Base-by-base conservation (phyloP, 495 filamentous ascomycete genomes). In the Neurospora pannonica region DNA sequence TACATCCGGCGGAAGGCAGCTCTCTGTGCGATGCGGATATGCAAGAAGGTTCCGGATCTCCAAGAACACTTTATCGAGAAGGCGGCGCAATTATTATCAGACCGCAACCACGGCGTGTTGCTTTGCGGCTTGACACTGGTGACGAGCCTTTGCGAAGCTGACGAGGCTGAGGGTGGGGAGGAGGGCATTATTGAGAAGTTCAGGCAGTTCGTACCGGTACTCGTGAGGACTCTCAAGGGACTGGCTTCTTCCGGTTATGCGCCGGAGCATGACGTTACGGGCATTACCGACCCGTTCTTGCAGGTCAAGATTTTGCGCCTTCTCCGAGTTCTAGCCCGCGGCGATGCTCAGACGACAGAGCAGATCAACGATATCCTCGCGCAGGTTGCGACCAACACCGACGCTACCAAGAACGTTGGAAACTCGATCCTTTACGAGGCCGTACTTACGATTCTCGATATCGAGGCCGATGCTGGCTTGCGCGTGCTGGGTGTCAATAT, bases 11-110 rank as follows among this genome's bases (percentile, higher is more conserved):
- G 96, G 70, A 99, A 99, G 87, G 96, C 97, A 40, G 97, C 96
- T 7, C 88, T 99, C n/a, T 99, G 96, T 82, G 96, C 96, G n/a
- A 99, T 99, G 97, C 89, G 97, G 46, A 97, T 99, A 84, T 97
- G 94, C 84, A 90, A 94, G 76, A 99, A 99, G 82, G 97, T 98
- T 54, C 96, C 96, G 7, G 96, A 99, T 80, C 87, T 99, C 42
- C 94, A 97, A 83, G 96, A 99, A 78, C 94, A 99, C 82, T 99
- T 98, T 79, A 78, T 98, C 36, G 97, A 98, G 74, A 98, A 97
- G 82, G 92, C 94, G 37, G 92, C 96, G 76, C 87, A 91, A 28
- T 86, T 99, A n/a, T 83, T 99, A 13, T 92, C 92, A 34, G 96
- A 99, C 80, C 81, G 88, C 76, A 99, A 99, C 83, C 96, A 99